Conservation (phyloP, 192 early-diverging fungal species). For the Backusella tuberculispora region DNA sequence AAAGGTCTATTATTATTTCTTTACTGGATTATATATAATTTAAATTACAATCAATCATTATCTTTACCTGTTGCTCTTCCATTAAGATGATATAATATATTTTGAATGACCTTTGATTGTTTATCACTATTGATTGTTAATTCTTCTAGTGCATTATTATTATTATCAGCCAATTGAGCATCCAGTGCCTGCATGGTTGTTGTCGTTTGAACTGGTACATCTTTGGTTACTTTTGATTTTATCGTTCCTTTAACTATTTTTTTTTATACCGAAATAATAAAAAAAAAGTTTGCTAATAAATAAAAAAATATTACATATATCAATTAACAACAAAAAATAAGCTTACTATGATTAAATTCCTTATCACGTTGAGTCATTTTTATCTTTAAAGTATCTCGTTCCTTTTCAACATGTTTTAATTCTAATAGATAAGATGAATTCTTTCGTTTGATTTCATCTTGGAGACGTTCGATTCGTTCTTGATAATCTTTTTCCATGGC, state of each 20-base stretch:
- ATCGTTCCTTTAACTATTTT: neutral
- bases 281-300: neutral
- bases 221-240: neutral
- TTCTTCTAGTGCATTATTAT: neutral
- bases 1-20: neutral
- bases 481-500: conserved; percentile 1
- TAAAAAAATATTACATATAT: too few relatives aligned
- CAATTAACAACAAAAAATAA: neutral
- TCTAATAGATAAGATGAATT: neutral
- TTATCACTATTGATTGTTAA: neutral
- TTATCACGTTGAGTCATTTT: neutral
- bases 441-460: neutral
- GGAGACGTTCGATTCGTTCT: neutral
- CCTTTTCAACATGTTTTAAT: neutral
- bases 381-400: neutral
- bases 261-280: neutral
- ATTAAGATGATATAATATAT: neutral
- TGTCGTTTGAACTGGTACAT: neutral
- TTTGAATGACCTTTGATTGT: neutral
- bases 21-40: too few relatives aligned
- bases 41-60: too few relatives aligned
- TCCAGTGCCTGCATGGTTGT: neutral
- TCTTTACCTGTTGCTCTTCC: neutral
- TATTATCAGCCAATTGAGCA: neutral
- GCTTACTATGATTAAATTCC: neutral